These are phyloP conservation scores for Aspergillus sojae DNA, from an alignment of 2,329 filamentous ascomycete genomes.

Conservation along the genomic window DNA sequence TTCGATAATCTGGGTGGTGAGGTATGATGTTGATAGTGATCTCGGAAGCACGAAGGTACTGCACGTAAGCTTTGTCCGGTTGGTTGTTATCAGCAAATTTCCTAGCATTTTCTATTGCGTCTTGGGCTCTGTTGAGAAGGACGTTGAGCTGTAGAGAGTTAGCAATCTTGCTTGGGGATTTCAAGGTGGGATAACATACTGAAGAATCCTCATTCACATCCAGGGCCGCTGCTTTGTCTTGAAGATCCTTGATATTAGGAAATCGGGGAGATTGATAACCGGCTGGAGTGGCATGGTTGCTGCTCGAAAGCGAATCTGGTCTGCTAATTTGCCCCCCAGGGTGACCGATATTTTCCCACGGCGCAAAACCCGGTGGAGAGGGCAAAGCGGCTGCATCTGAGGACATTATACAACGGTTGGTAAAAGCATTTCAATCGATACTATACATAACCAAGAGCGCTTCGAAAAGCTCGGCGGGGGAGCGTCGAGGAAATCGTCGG, in stretches of 20 bases:
- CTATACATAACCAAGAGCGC: slow-evolving; percentile 27
- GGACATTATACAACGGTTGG: slow-evolving; percentile 37
- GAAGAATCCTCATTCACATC: slow-evolving; percentile 35
- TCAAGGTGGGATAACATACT: slow-evolving; percentile 25
- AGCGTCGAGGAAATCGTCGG: slow-evolving; percentile 2
- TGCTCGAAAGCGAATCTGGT: slow-evolving; percentile 29
- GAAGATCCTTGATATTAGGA: slow-evolving; percentile 45
- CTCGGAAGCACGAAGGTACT: slow-evolving; percentile 81
- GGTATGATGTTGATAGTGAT: slow-evolving; percentile 78
- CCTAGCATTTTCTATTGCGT: slow-evolving; percentile 39
- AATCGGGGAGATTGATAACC: slow-evolving; percentile 30
- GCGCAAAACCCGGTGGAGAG: slow-evolving; percentile 36
- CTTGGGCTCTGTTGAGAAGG: slow-evolving; percentile 38
- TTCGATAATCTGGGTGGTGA: slow-evolving; percentile 72
- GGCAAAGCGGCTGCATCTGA: slow-evolving; percentile 42
- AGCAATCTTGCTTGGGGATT: slow-evolving; percentile 11
- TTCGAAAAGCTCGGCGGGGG: slow-evolving; percentile 9
- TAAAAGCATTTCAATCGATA: slow-evolving; percentile 21
- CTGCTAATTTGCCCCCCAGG: slow-evolving; percentile 29
- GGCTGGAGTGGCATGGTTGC: slow-evolving; percentile 18
- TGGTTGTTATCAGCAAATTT: slow-evolving; percentile 35
- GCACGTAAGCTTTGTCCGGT: slow-evolving; percentile 75
- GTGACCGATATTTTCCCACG: slow-evolving; percentile 33
- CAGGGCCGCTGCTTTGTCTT: slow-evolving; percentile 40
- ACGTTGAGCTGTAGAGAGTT: slow-evolving; percentile 35